These are phyloP conservation scores for Cladophialophora immunda DNA, from an alignment of 2,329 filamentous ascomycete genomes.

Conservation along the genomic window DNA sequence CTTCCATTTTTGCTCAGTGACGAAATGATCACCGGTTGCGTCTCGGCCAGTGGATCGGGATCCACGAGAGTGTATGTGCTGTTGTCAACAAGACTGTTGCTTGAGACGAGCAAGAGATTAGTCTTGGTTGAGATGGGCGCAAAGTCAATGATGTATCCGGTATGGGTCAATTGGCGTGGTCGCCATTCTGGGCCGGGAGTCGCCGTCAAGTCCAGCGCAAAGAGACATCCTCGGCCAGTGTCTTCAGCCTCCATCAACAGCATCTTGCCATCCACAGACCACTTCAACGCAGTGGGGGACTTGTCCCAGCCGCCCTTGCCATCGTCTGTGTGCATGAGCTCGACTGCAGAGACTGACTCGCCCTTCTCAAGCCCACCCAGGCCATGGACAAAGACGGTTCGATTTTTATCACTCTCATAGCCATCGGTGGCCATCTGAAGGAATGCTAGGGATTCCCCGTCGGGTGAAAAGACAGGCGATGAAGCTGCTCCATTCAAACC, in stretches of 20 bases:
- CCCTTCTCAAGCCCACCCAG: constrained; percentile 48
- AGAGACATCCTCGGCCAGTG: constrained; percentile 53
- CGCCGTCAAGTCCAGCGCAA: constrained; percentile 43
- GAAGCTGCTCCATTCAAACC: constrained; percentile 54
- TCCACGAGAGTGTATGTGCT: constrained; percentile 55
- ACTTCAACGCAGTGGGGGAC: constrained; percentile 53
- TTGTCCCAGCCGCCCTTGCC: constrained; percentile 53
- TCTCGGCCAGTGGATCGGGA: constrained; percentile 40
- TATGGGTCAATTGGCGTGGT: constrained; percentile 49
- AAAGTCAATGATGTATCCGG: constrained; percentile 53
- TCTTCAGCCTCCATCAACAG: constrained; percentile 54
- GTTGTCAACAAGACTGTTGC: constrained; percentile 55
- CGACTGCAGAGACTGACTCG: constrained; percentile 27
- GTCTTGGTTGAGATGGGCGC: constrained; percentile 47
- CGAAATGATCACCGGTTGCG: constrained; percentile 47
- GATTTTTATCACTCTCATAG: constrained; percentile 58
- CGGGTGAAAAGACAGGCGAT: constrained; percentile 55
- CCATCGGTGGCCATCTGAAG: constrained; percentile 56
- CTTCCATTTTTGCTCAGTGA: constrained; percentile 49
- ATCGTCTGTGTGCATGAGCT: constrained; percentile 47
- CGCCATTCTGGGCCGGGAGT: constrained; percentile 22
- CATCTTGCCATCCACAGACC: constrained; percentile 52
- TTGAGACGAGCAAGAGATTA: constrained; percentile 52
- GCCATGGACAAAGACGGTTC: constrained; percentile 53
- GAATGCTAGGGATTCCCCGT: constrained; percentile 54